Evolutionary conservation across 2,329 filamentous ascomycete species (phyloP).

Genomic region (Alternaria sp.): DNA sequence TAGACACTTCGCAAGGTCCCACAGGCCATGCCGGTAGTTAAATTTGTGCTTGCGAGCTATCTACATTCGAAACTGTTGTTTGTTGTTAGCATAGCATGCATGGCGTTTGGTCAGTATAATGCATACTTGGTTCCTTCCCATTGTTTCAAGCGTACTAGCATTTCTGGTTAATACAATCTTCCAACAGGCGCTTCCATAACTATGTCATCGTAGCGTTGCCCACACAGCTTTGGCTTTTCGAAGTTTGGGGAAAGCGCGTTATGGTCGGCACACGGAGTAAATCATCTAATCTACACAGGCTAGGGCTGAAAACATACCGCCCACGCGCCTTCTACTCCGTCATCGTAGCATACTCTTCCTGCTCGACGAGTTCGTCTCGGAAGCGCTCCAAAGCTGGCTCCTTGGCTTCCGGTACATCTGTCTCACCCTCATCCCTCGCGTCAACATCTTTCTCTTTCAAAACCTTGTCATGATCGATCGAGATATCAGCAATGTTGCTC

Average conservation of each 20-base stretch:
- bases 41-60: background rate
- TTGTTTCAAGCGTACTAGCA: background rate
- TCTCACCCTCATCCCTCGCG: background rate
- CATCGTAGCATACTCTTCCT: background rate
- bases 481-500: background rate
- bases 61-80: background rate
- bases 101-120: slow-evolving; percentile 10
- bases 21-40: slow-evolving; percentile 32
- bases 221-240: background rate
- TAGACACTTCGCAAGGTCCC: slow-evolving; percentile 38
- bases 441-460: background rate
- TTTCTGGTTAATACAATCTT: background rate
- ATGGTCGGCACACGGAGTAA: background rate
- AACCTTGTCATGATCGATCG: background rate
- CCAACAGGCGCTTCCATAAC: background rate
- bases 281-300: background rate
- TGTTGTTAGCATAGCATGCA: slow-evolving; percentile 9
- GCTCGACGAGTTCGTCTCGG: background rate
- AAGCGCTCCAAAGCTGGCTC: background rate
- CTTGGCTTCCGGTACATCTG: background rate
- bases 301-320: too few species aligned
- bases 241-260: background rate
- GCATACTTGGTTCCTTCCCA: background rate
- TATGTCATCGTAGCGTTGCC: background rate
- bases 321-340: background rate